Base-by-base conservation (phyloP, 192 early-diverging fungal species). In the Coemansia pectinata region DNA sequence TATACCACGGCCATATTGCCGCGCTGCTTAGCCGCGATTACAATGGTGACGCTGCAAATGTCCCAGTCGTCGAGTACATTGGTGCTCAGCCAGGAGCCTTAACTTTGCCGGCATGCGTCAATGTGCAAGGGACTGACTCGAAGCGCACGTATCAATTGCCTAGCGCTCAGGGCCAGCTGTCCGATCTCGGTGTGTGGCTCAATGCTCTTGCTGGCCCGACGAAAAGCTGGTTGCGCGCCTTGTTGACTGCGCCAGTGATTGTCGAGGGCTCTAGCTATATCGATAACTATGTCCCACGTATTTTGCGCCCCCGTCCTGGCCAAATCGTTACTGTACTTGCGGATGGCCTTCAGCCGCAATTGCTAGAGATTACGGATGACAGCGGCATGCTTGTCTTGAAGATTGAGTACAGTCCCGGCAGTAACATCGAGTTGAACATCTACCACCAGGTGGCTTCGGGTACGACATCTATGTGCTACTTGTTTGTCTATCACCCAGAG, bases 51-150 rank as follows among this genome's bases (percentile, higher is more conserved):
- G 77, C 74, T 15, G 68, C 72, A 19, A 65, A 57, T 10, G 91
- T 98, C 39, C 94, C 95, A 10, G 71, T 87, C 27, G 88, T 91
- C 64, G 94, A 96, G 70, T 95, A 91, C 76, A 81, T 96, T 64
- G 91, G 74, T n/a, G 62, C 33, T 21, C 42, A 62, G 0, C 74
- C 79, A 3, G 19, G 5, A 0, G 2, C 50, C 0, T 25, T 11
- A 0, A 8, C 12, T 0, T 45, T 74, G 38, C 61, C 72, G 0
- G 47, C 41, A 3, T 31, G 23, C 31, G 63, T 78, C 6, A 36
- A n/a, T 12, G 36, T 14, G 17, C 9, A 47, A 19, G 7, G 5
- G 1, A 29, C 65, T 2, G 67, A 60, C 10, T 27, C 62, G 11
- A 36, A 12, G 45, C 67, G 66, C 66, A 61, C 33, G 8, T 73